Conservation (phyloP, 352 stramenopile species). For the Phytopythium ostracodes region DNA sequence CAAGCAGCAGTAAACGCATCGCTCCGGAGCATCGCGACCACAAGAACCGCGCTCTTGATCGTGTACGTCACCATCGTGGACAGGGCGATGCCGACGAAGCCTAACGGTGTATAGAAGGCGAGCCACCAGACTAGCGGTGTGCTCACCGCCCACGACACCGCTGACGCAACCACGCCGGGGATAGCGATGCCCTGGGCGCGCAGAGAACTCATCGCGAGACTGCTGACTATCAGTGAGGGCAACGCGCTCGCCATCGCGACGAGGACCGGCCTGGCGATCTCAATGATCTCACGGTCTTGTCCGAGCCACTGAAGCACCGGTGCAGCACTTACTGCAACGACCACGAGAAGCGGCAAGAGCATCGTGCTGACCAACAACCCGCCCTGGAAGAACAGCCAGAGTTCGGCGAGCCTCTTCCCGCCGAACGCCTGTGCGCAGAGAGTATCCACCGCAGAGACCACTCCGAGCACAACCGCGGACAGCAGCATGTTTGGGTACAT, state of each 20-base stretch:
- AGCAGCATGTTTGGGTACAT: conserved; percentile 10
- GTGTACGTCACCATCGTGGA: conserved; percentile 9
- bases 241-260: background rate
- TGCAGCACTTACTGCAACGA: background rate
- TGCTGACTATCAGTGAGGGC: background rate
- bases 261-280: background rate
- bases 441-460: conserved; percentile 17
- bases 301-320: conserved; percentile 3
- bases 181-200: conserved; percentile 25
- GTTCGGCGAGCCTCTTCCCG: conserved; percentile 21
- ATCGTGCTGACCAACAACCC: conserved; percentile 13
- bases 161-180: conserved; percentile 15
- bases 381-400: conserved; percentile 36
- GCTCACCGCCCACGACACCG: conserved; percentile 14
- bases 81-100: conserved; percentile 28
- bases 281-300: conserved; percentile 2
- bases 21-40: conserved; percentile 13
- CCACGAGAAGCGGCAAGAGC: conserved; percentile 9
- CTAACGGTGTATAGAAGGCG: conserved; percentile 23
- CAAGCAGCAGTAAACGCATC: conserved; percentile 20
- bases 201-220: conserved; percentile 11
- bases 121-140: conserved; percentile 21
- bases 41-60: conserved; percentile 13
- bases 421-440: conserved; percentile 30
- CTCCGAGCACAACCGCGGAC: background rate